Base-by-base conservation (phyloP, 2,329 filamentous ascomycete genomes). In the Talaromyces sp. region DNA sequence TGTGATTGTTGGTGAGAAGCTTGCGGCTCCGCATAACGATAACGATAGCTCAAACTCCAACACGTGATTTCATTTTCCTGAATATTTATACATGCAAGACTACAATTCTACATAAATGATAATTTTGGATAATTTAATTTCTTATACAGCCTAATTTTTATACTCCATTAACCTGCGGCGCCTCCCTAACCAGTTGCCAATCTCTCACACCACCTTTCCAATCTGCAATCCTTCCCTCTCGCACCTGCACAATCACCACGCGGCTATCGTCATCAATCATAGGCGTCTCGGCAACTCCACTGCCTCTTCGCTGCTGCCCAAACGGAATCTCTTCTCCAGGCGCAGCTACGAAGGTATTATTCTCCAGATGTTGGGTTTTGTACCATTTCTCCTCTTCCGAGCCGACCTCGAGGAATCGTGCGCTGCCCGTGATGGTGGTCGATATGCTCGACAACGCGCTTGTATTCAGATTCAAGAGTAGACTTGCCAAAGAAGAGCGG, bases 171-270 rank as follows among this genome's bases (percentile, higher is more conserved):
- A 59, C 8, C 27, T 59, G 37, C 56, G 73, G 71, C 35, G 73
- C 75, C 39, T 74, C 72, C 45, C 74, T 71, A 35, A 81, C 74
- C 65, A 83, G 69, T 33, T 72, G 68, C 87, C 87, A 98, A 75
- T 98, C 94, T 71, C 90, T 87, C 4, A 98, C 92, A 14, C 88
- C 87, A n/a, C 95, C 94, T 81, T 97, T 97, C 90, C 91, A 97
- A 76, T 97, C 95, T 69, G 91, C 93, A 72, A 96, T 96, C 72
- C 93, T 86, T 58, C 95, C 93, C 74, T 93, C 91, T 71, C 85
- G 86, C 70, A 98, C 92, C 71, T 85, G 87, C 8, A 98, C 95
- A 6, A 94, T 86, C 39, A 98, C 92, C 7, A 97, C 93, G 58
- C 90, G 85, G 1, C 96, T 93, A 75, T 95, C 90, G 73, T 92